phyloP scores from a whole-genome alignment of 148 eudicot species.

The Arctostaphylos glauca region DNA sequence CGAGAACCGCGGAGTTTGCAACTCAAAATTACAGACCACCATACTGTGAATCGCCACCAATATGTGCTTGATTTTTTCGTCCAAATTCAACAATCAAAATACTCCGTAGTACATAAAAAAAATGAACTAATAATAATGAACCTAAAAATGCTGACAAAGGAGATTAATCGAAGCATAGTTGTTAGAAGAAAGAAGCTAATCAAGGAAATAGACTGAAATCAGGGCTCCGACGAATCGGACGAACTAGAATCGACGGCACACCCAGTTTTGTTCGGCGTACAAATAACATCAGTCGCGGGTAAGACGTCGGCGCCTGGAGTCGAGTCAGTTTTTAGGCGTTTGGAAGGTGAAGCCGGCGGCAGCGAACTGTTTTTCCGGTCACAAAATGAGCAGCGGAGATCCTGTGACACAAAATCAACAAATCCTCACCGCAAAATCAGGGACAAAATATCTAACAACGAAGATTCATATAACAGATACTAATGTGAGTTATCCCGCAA shows the following conservation, averaged over 20 bases:
- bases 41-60: neutral
- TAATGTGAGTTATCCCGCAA: neutral
- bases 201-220: neutral
- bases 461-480: neutral
- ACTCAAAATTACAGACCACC: neutral
- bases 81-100: neutral
- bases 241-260: constrained; percentile 9
- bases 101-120: neutral
- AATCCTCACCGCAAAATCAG: neutral
- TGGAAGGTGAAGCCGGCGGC: neutral
- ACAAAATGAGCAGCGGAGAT: constrained; percentile 12
- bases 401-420: constrained; percentile 18
- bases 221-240: neutral
- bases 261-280: neutral
- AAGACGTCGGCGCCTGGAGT: constrained; percentile 6
- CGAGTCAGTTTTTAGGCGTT: neutral
- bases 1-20: too few relatives aligned
- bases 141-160: neutral
- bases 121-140: neutral
- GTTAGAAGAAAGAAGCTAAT: neutral
- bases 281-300: constrained; percentile 6
- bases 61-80: neutral
- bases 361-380: neutral
- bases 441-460: neutral
- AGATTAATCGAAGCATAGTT: neutral